phyloP scores from a whole-genome alignment of 2,329 filamentous ascomycete genomes.

The Cladosporium sp. region DNA sequence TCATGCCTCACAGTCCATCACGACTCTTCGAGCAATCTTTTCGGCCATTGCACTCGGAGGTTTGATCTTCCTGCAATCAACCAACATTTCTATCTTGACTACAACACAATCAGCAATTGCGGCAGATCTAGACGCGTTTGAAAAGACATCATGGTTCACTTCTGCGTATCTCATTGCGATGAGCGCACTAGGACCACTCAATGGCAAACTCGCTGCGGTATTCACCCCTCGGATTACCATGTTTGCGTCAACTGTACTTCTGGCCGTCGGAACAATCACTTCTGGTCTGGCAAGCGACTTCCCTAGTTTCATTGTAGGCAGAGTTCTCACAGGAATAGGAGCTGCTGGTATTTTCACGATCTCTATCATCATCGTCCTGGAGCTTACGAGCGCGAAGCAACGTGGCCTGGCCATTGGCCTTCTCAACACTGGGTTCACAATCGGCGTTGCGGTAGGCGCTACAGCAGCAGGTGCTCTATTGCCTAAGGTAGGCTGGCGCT shows the following conservation, averaged over 20 bases:
- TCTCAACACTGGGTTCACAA: slow-evolving; percentile 68
- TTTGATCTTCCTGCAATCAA: slow-evolving; percentile 41
- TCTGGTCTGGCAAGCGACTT: slow-evolving; percentile 59
- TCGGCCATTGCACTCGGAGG: slow-evolving; percentile 21
- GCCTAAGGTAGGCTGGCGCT: slow-evolving; percentile 64
- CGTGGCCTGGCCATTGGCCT: slow-evolving; percentile 71
- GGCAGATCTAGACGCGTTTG: slow-evolving; percentile 68
- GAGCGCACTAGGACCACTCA: slow-evolving; percentile 61
- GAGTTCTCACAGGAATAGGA: slow-evolving; percentile 64
- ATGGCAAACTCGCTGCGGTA: slow-evolving; percentile 68
- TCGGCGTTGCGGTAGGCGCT: slow-evolving; percentile 67
- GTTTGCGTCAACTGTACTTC: slow-evolving; percentile 54
- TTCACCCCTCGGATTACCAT: slow-evolving; percentile 67
- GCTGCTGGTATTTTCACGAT: slow-evolving; percentile 70
- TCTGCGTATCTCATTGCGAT: slow-evolving; percentile 67
- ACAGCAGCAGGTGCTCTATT: slow-evolving; percentile 65
- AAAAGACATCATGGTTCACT: slow-evolving; percentile 74
- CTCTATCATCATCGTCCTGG: slow-evolving; percentile 70
- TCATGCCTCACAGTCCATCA: slow-evolving; percentile 10
- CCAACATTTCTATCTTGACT: slow-evolving; percentile 76
- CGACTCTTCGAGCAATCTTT: slow-evolving; percentile 1
- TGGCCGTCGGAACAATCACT: slow-evolving; percentile 61
- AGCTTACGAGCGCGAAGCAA: slow-evolving; percentile 62
- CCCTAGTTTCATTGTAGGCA: slow-evolving; percentile 61
- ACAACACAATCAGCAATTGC: slow-evolving; percentile 77